phyloP scores from a whole-genome alignment of 345 rosid species.

The Gossypium thurberi region DNA sequence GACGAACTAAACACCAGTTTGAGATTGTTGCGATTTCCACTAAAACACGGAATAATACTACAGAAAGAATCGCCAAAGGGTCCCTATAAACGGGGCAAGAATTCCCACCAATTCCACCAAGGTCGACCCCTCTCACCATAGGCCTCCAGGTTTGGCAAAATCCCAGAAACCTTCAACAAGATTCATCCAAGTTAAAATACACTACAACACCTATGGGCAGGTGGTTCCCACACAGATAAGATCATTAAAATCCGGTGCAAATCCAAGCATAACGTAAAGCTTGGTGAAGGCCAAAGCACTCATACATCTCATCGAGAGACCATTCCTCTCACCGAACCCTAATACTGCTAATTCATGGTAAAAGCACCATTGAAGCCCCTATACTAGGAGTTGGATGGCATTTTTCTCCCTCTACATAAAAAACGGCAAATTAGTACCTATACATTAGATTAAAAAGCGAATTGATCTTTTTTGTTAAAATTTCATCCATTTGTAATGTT shows the following conservation, averaged over 20 bases:
- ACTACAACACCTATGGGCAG: slow-evolving; percentile 24
- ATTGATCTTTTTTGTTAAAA: no score
- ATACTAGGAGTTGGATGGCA: no score
- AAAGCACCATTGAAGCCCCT: no score
- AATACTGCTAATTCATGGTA: neutral
- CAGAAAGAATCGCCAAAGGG: slow-evolving; percentile 29
- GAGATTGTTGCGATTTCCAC: slow-evolving; percentile 79
- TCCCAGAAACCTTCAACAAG: slow-evolving; percentile 98
- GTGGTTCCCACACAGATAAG: slow-evolving; percentile 17
- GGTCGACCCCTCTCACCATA: slow-evolving; percentile 85
- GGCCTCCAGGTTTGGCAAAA: slow-evolving; percentile 87
- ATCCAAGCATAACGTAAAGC: slow-evolving; percentile 4
- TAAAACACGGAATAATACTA: slow-evolving; percentile 63
- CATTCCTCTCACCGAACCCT: neutral
- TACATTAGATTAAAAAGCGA: no score
- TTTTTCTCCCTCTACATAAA: no score
- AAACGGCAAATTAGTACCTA: no score
- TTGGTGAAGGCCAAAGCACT: slow-evolving; percentile 5
- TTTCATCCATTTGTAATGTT: no score
- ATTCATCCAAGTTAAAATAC: slow-evolving; percentile 76
- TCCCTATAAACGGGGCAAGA: slow-evolving; percentile 26
- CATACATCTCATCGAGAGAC: neutral
- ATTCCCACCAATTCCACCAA: slow-evolving; percentile 61
- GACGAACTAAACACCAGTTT: slow-evolving; percentile 84
- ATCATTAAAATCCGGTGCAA: neutral